Evolutionary conservation across 305 asterid genomes (phyloP).

Genomic region (Salvia sclarea): DNA sequence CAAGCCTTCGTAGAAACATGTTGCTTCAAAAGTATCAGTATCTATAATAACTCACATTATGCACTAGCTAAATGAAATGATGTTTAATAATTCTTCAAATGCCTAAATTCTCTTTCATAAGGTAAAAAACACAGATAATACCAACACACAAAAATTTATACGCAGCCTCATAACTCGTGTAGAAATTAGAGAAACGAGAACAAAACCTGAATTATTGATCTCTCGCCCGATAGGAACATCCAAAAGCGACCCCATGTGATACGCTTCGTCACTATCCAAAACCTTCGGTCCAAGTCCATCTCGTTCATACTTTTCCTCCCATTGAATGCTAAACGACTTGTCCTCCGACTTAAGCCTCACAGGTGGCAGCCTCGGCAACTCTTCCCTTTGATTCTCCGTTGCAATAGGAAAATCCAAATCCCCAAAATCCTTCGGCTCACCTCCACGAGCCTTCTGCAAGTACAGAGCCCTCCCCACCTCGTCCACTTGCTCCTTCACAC

Average conservation of each 20-base stretch:
- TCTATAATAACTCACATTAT: constrained; percentile 4
- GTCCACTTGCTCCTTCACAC: constrained; percentile 74
- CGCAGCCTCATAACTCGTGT: not conserved
- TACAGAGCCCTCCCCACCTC: constrained; percentile 76
- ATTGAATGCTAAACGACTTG: constrained; percentile 66
- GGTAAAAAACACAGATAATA: not conserved
- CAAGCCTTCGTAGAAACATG: constrained; percentile 1
- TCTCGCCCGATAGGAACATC: constrained; percentile 94
- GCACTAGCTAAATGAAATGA: constrained; percentile 13
- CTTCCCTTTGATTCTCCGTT: constrained; percentile 72
- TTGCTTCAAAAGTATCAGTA: constrained; percentile 4
- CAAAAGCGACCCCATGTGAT: constrained; percentile 77
- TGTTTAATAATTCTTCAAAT: constrained; percentile 1
- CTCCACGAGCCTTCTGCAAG: constrained; percentile 60
- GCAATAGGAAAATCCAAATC: constrained; percentile 49
- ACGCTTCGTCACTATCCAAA: constrained; percentile 55
- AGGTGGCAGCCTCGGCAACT: constrained; percentile 84
- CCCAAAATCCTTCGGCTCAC: constrained; percentile 53
- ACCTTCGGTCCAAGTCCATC: constrained; percentile 67
- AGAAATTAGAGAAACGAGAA: not conserved
- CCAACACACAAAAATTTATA: not conserved
- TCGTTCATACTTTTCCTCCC: constrained; percentile 82
- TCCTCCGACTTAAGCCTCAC: constrained; percentile 85
- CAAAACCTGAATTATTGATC: constrained; percentile 67
- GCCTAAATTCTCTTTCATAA: constrained; percentile 5